Evolutionary conservation across 306 rosid genomes (phyloP), one percentile per base, ranked within the genome.

Genomic region (Quercus agrifolia): DNA sequence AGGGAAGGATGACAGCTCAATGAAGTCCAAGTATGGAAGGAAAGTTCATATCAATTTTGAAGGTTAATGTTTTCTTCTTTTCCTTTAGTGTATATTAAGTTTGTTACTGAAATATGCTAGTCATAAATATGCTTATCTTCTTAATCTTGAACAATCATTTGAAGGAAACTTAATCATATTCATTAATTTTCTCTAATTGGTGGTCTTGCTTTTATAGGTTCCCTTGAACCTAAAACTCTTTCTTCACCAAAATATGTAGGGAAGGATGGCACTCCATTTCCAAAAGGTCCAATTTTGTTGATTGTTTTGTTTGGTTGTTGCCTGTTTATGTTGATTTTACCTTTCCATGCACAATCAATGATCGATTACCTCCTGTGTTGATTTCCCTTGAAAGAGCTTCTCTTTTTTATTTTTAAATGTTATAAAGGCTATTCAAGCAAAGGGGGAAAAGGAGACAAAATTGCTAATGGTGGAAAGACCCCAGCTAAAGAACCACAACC

Each of bases 1-100:
- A 83, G 97, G 97, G 74, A 95, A 86, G 83, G 97, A 90, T 75
- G 97, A 90, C 75, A 88, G 90, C 87, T 79, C 93, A 38, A 15
- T 87, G 52, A 95, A 90, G 83, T 80, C 89, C 19, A 81, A 84
- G 74, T 90, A 80, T 84, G 91, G 89, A 70, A 92, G 88, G 86
- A 93, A 69, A 83, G 98, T 90, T 81, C 95, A 92, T 74, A 92
- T 95, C 78, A 77, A 87, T 35, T 41, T 69, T 62, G 86, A 85
- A 87, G 94, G 97, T 94, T 79, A 79, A 85, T 72, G 80, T 56
- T 20, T 33, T 20, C 23, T 28, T 38, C 13, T 19, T 58, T 55
- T 46, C 55, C 67, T 75, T 46, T 71, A 57, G 66, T 75, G 63
- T 56, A 67, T 74, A 20, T 41, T 67, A 30, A 72, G 1, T 41